phyloP scores from a whole-genome alignment of 257 asterid species.

The Capsicum chinense region DNA sequence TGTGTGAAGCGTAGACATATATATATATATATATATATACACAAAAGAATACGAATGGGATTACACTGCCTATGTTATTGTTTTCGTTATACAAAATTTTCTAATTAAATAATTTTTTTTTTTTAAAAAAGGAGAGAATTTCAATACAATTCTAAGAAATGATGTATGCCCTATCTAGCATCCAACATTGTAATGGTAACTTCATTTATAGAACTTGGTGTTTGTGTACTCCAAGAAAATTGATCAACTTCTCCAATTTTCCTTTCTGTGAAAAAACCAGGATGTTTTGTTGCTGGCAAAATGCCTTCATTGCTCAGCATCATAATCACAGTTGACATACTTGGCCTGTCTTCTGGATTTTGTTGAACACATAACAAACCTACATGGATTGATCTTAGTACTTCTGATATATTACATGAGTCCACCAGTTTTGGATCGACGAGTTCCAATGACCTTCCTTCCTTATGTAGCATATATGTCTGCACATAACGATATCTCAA shows the following conservation, averaged over 20 bases:
- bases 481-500: not conserved
- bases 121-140: not conserved
- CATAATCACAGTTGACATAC: constrained; percentile 43
- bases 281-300: constrained; percentile 43
- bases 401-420: constrained; percentile 30
- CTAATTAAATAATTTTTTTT: not conserved
- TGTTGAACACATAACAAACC: constrained; percentile 51
- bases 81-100: not conserved
- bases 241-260: not conserved
- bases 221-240: constrained; percentile 26
- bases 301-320: constrained; percentile 41
- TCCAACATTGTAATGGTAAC: constrained; percentile 33
- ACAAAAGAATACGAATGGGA: not conserved
- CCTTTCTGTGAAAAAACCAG: constrained; percentile 45
- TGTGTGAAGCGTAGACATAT: not conserved
- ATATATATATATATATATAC: not conserved
- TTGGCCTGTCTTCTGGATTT: constrained; percentile 45
- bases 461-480: constrained; percentile 44
- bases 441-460: constrained; percentile 37
- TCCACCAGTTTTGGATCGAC: constrained; percentile 29
- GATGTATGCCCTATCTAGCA: constrained; percentile 26
- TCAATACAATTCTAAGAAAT: not conserved
- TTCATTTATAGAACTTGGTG: constrained; percentile 30
- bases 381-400: constrained; percentile 42
- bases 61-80: not conserved